Evolutionary conservation across 768 basidiomycete species (phyloP), one percentile per base, ranked within the genome.

Genomic region (Lactarius sanguifluus): DNA sequence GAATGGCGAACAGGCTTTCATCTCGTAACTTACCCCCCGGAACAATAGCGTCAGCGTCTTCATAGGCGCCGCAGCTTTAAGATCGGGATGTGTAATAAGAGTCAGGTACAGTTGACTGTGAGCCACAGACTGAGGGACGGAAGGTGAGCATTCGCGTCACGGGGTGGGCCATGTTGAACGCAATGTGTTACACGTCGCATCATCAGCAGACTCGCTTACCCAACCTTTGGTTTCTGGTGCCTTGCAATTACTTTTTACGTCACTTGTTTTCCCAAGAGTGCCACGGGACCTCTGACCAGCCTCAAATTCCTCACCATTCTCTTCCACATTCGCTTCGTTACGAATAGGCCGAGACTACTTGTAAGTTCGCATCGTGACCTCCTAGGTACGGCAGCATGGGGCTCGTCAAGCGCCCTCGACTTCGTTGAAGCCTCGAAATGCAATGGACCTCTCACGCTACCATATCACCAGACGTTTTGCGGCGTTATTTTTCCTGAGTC

Each of bases 141-240:
- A 52, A 25, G 40, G 52, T 59, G 55, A 30, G 34, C 30, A n/a
- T 34, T 36, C 47, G n/a, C 54, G 66, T 54, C 62, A 59, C 59
- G 62, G 57, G 52, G 47, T 59, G 56, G 36, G 28, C 18, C 10
- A 34, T 57, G 25, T 23, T 20, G 23, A 23, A 54, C 32, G 13
- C 45, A 18, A 40, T 59, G 28, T 63, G 58, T 45, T 23, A 45
- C 62, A 30, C 62, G 40, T 40, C 61, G 50, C 62, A 67, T 62
- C 61, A 62, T 63, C 66, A 67, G 40, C 57, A 54, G 57, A 66
- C 65, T 38, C 25, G 30, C 55, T 30, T 57, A 30, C 55, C 28
- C 55, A 34, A 34, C 30, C 7, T 30, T 18, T 57, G n/a, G 30
- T 2, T 50, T 58, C 12, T 16, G 50, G 56, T 57, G 30, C 38